Base-by-base conservation (phyloP, 2,329 filamentous ascomycete genomes). In the Botrytis fragariae region DNA sequence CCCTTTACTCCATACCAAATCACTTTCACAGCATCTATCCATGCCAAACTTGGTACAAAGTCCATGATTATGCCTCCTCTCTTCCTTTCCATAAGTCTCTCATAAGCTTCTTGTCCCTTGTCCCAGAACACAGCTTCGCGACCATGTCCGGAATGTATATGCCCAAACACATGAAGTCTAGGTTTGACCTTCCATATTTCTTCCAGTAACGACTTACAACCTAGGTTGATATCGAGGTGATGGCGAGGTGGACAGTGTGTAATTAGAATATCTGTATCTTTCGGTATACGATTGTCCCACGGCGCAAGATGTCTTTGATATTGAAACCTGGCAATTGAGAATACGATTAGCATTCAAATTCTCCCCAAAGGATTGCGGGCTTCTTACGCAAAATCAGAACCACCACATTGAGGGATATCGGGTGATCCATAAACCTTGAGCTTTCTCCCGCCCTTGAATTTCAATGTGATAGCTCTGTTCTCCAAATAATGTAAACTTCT, bases 361-460 rank as follows among this genome's bases (percentile, higher is more conserved):
- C 32, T 18, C 18, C 16, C 4, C 3, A 9, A 7, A 69, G 3
- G 7, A 59, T 18, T 32, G 22, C 70, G 14, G 62, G 12, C 10
- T 37, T 74, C 80, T 71, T 78, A 86, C 83, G 88, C 94, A 83
- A 93, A 91, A 37, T 91, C 87, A 16, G 84, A 83, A 60, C 90
- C 89, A n/a, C 93, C 92, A 79, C 93, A 92, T 71, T 87, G 85
- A 1, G 94, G 94, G 77, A 97, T 90, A 78, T 95, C 91, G 1
- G 94, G 93, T 0, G 91, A 91, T 16, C 95, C 95, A 83, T 94
- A 97, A 74, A 98, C 84, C 69, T 87, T 90, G 73, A 96, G 82
- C 35, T 84, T 85, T 69, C 92, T 87, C 7, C 86, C 85, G 29
- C 84, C 85, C 68, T 85, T 82, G 78, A 95, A 91, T 14, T 87